Base-by-base conservation (phyloP, 2,329 filamentous ascomycete genomes). In the Corinectria fuckeliana region DNA sequence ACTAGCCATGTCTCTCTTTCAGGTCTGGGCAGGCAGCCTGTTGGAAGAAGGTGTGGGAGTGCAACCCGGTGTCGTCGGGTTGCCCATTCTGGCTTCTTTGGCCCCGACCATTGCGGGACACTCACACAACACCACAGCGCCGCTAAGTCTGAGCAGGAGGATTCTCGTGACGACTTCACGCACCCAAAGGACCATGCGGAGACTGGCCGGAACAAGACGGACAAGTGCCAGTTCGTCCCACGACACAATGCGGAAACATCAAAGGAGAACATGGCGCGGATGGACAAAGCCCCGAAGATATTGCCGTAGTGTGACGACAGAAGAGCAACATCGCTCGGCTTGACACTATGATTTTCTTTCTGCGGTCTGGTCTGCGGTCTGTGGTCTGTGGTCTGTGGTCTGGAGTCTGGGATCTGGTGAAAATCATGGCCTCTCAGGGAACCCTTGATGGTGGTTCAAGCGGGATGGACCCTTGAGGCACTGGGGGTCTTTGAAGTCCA, bases 91-190 rank as follows among this genome's bases (percentile, higher is more conserved):
- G 51, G 61, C 54, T 44, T 58, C 62, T 62, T 47, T 66, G 63
- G 64, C 63, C n/a, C 56, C 53, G 30, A 47, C 49, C 44, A 50
- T 56, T 56, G 54, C 25, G 62, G 48, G 44, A 48, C 66, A n/a
- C n/a, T n/a, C n/a, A n/a, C n/a, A 56, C 66, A 63, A 67, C 61
- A 68, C 66, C 61, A 69, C 49, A 53, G 42, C 49, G 58, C 60
- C 52, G 62, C 38, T 18, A 52, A 39, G 36, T 54, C 44, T 50
- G 41, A 50, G 47, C 50, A 52, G 44, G 32, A 58, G 38, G 44
- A 58, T 61, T 51, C 49, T 61, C 53, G 58, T 59, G 56, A 56
- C 53, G 47, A 58, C 45, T 62, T 45, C 44, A 53, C 56, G 53
- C 50, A 53, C 56, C 25, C 53, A 54, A 57, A 62, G 44, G 54